Evolutionary conservation across 2,329 filamentous ascomycete species (phyloP).

Genomic region (Exophiala viscosa): DNA sequence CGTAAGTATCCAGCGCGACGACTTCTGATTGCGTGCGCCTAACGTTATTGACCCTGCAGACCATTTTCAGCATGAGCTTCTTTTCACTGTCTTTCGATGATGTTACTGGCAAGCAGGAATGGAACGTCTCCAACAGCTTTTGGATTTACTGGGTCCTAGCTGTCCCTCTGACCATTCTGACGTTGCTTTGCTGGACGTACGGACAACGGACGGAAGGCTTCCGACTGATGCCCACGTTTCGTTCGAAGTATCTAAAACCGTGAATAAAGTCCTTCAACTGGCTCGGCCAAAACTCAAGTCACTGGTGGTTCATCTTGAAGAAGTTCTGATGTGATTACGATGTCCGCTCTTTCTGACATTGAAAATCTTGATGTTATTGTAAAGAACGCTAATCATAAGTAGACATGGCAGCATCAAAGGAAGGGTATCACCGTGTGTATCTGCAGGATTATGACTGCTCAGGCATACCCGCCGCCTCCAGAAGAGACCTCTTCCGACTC

Average conservation of each 20-base stretch:
- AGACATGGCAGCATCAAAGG: no score
- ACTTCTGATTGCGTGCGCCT: constrained; percentile 29
- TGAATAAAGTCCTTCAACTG: no score
- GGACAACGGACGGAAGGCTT: constrained; percentile 7
- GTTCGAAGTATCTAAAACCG: neutral
- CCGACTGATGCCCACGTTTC: neutral
- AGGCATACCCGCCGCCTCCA: no score
- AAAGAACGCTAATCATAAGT: no score
- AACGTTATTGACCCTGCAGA: constrained; percentile 33
- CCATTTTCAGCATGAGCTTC: constrained; percentile 37
- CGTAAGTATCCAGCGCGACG: constrained; percentile 32
- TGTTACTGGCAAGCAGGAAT: constrained; percentile 22
- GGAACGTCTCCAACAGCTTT: constrained; percentile 29
- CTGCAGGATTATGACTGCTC: no score
- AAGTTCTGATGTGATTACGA: no score
- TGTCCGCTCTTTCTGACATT: no score
- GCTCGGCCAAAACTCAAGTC: neutral
- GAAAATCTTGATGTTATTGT: no score
- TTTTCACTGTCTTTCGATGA: constrained; percentile 29
- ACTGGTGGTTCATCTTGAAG: no score
- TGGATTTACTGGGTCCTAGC: constrained; percentile 36
- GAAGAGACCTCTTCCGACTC: no score
- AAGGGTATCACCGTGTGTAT: no score
- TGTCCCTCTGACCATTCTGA: constrained; percentile 31
- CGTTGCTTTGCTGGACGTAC: constrained; percentile 29